These are phyloP conservation scores for Nemania sp. DNA, from an alignment of 2,329 filamentous ascomycete species.

Conservation along the genomic window DNA sequence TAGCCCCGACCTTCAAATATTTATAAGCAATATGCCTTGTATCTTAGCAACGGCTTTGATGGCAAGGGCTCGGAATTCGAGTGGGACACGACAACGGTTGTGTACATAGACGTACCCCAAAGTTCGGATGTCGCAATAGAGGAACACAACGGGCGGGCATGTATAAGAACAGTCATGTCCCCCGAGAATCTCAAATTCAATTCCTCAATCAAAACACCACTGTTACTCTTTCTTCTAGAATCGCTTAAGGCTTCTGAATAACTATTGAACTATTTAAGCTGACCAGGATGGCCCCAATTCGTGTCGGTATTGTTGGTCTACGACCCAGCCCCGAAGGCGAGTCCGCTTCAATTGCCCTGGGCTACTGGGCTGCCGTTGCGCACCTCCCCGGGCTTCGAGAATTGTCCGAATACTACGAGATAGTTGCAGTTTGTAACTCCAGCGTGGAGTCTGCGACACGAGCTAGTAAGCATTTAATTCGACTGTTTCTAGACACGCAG, in stretches of 20 bases:
- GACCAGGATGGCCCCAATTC: conserved; percentile 45
- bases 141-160: neutral
- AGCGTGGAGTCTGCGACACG: conserved; percentile 56
- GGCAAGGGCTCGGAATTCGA: conserved; percentile 11
- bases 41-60: neutral
- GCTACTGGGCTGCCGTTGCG: conserved; percentile 52
- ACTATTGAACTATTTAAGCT: neutral
- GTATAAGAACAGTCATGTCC: conserved; percentile 11
- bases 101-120: neutral
- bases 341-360: conserved; percentile 19
- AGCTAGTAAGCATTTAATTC: conserved; percentile 47
- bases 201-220: neutral
- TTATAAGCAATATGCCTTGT: neutral
- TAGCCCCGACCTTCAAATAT: neutral
- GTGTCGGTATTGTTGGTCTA: conserved; percentile 47
- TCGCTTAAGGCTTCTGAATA: neutral
- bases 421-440: conserved; percentile 64
- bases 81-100: conserved; percentile 1
- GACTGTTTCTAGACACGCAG: neutral
- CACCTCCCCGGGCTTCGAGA: conserved; percentile 55
- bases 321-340: conserved; percentile 15
- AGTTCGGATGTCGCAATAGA: neutral
- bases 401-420: conserved; percentile 55
- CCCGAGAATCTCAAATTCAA: neutral
- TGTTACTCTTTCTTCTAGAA: neutral